A percentile compares a stretch with the other conserved stretches of the same genome.
Evolutionary conservation across 176 grass and related monocot species (phyloP).

Genomic region (Cenchrus americanus): DNA sequence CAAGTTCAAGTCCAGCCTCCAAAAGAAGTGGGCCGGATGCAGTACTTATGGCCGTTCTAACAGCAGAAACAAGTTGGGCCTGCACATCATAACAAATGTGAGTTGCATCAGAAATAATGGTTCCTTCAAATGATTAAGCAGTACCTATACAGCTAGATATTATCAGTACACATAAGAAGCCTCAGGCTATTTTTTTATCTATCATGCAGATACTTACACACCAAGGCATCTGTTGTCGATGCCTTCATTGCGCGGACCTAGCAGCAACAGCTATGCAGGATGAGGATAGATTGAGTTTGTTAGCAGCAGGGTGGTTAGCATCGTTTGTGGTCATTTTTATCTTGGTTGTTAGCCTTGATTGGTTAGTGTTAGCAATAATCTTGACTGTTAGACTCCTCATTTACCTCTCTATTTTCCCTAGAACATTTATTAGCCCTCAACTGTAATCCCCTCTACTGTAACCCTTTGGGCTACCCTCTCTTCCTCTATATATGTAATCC

Average conservation of each 20-base stretch:
- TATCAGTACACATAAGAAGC: background rate
- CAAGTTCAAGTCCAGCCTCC: constrained; percentile 91
- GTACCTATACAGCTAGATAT: constrained; percentile 10
- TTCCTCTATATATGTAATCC: no score
- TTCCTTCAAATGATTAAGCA: constrained; percentile 12
- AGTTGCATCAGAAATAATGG: constrained; percentile 17
- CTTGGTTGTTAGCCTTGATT: background rate
- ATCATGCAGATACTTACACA: constrained; percentile 20
- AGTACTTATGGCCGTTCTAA: constrained; percentile 84
- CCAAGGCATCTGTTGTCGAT: background rate
- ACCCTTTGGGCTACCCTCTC: no score
- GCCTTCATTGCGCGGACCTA: background rate
- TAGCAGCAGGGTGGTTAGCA: background rate
- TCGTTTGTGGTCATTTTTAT: background rate
- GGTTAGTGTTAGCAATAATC: no score
- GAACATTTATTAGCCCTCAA: no score
- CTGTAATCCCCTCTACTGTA: no score
- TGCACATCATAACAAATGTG: constrained; percentile 54
- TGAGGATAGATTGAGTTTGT: background rate
- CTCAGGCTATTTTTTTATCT: background rate
- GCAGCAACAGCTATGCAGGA: background rate
- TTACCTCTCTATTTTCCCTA: no score
- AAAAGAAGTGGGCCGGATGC: constrained; percentile 86
- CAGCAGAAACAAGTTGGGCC: constrained; percentile 97
- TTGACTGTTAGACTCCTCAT: no score